Evolutionary conservation across 306 rosid genomes (phyloP).

Genomic region (Prunus campanulata): DNA sequence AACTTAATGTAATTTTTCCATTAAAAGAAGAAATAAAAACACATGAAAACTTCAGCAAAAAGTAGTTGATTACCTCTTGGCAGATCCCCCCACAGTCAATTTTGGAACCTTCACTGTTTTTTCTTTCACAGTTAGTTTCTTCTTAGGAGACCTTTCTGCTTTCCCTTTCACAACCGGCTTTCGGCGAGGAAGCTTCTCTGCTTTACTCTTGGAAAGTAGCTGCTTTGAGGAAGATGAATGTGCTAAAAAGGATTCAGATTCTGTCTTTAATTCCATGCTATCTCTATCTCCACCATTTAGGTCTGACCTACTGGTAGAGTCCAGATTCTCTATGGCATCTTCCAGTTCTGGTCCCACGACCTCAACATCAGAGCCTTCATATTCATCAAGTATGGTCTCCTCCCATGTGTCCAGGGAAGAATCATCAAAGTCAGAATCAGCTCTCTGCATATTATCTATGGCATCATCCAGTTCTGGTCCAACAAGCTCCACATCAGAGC

Average conservation of each 20-base stretch:
- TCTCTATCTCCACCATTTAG: conserved; percentile 22
- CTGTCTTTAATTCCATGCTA: conserved; percentile 26
- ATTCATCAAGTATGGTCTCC: conserved; percentile 32
- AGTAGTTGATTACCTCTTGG: conserved; percentile 55
- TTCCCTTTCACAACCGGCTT: conserved; percentile 37
- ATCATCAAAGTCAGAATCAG: conserved; percentile 19
- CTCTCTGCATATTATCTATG: conserved; percentile 21
- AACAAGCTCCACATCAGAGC: conserved; percentile 22
- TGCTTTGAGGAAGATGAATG: conserved; percentile 31
- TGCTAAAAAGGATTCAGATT: conserved; percentile 26
- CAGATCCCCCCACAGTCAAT: conserved; percentile 56
- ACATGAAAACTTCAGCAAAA: not conserved
- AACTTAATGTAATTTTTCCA: not conserved
- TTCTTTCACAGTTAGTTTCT: conserved; percentile 21
- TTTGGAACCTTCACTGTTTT: conserved; percentile 34
- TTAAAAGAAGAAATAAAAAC: conserved; percentile 1
- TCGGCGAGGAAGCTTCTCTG: conserved; percentile 34
- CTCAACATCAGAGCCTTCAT: conserved; percentile 32
- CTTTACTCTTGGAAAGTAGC: conserved; percentile 31
- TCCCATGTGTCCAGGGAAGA: conserved; percentile 24
- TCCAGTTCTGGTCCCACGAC: conserved; percentile 26
- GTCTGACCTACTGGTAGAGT: conserved; percentile 17
- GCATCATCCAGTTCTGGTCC: conserved; percentile 29
- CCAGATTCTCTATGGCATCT: conserved; percentile 30
- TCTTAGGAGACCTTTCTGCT: conserved; percentile 32